These are phyloP conservation scores for Hypoxylon lienhwacheense DNA, from an alignment of 495 filamentous ascomycete species.

Conservation along the genomic window DNA sequence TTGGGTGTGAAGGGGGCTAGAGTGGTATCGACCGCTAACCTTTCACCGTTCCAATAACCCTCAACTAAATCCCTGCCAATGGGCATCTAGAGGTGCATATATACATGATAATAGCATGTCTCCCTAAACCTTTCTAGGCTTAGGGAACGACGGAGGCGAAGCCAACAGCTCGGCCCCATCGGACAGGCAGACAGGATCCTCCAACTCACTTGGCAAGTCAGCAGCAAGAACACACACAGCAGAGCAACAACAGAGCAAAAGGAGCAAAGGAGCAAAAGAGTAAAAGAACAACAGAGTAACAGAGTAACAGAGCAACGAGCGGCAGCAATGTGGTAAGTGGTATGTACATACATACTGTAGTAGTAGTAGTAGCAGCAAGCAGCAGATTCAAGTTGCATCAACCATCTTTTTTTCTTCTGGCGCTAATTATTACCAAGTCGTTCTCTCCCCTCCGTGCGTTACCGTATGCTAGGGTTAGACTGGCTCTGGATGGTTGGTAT, in stretches of 20 bases:
- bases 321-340: too few relatives aligned
- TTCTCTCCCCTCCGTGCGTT: constrained; percentile 14
- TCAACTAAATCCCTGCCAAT: constrained; percentile 30
- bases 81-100: constrained; percentile 18
- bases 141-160: constrained; percentile 34
- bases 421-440: constrained; percentile 7
- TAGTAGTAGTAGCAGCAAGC: too few relatives aligned
- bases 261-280: too few relatives aligned
- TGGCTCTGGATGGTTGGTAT: too few relatives aligned
- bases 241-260: too few relatives aligned
- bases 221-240: too few relatives aligned
- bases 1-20: constrained; percentile 9
- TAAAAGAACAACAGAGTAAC: too few relatives aligned
- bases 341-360: too few relatives aligned
- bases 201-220: constrained; percentile 25
- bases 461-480: constrained; percentile 10
- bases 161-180: constrained; percentile 38
- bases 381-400: too few relatives aligned
- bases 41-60: constrained; percentile 35
- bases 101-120: constrained; percentile 13
- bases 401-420: constrained; percentile 12
- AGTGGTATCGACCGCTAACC: constrained; percentile 23
- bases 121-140: constrained; percentile 28
- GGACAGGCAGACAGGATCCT: constrained; percentile 38
- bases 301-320: too few relatives aligned